Conservation (phyloP, 2,329 filamentous ascomycete species). For the Dothistroma septosporum region DNA sequence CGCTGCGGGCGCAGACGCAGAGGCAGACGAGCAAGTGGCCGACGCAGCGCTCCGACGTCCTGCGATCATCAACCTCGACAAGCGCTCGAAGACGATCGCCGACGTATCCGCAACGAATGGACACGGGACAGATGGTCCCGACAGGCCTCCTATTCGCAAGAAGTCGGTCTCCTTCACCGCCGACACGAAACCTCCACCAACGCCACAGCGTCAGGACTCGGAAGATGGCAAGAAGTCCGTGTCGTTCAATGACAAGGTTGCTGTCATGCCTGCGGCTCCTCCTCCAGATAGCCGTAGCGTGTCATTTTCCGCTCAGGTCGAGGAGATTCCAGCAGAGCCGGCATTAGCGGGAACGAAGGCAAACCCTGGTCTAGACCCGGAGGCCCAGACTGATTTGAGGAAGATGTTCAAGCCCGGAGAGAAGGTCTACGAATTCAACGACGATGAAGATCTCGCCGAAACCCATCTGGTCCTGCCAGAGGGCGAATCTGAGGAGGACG, state of each 20-base stretch:
- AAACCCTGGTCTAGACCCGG: conserved; percentile 5
- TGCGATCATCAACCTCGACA: conserved; percentile 17
- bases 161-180: conserved; percentile 63
- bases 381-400: conserved; percentile 28
- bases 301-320: conserved; percentile 32
- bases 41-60: conserved; percentile 7
- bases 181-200: conserved; percentile 52
- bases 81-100: background rate
- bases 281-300: conserved; percentile 32
- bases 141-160: conserved; percentile 28
- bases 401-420: conserved; percentile 34
- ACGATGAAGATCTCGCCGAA: conserved; percentile 39
- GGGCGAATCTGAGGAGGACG: conserved; percentile 75
- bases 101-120: conserved; percentile 5
- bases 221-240: conserved; percentile 34
- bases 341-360: background rate
- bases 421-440: conserved; percentile 43
- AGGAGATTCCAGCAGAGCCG: conserved; percentile 31
- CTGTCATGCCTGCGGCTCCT: conserved; percentile 33
- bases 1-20: conserved; percentile 1
- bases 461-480: conserved; percentile 59
- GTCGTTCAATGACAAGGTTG: conserved; percentile 36
- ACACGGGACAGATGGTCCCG: conserved; percentile 9
- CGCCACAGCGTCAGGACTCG: conserved; percentile 29
- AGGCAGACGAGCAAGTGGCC: conserved; percentile 13